Conservation (phyloP, 306 rosid species). For the Cucumis melo region DNA sequence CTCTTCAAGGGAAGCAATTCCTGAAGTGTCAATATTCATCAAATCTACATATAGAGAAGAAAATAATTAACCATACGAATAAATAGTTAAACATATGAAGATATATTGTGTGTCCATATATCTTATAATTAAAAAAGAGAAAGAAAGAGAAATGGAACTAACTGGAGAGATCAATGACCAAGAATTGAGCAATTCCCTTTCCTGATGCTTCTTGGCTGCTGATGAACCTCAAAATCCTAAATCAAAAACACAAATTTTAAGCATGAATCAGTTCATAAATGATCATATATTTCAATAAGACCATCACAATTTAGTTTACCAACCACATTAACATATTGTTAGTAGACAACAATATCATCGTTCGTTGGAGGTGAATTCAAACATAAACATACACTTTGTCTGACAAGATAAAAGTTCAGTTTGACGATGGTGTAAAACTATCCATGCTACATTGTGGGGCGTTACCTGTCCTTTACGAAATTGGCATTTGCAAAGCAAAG, state of each 20-base stretch:
- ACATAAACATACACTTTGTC: too few relatives aligned
- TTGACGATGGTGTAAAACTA: too few relatives aligned
- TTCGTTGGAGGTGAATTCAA: too few relatives aligned
- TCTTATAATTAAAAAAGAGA: not conserved
- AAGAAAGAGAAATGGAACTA: not conserved
- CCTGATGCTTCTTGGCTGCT: conserved; percentile 19
- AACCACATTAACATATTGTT: too few relatives aligned
- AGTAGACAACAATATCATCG: too few relatives aligned
- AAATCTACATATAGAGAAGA: conserved; percentile 25
- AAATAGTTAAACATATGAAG: not conserved
- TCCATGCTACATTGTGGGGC: not conserved
- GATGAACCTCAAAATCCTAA: conserved; percentile 46
- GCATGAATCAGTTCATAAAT: too few relatives aligned
- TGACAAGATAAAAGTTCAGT: too few relatives aligned
- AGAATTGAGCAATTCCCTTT: conserved; percentile 26
- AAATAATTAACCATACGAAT: too few relatives aligned
- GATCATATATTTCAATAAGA: too few relatives aligned
- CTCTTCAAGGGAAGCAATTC: conserved; percentile 53
- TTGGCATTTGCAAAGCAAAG: conserved; percentile 87
- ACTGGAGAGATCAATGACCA: conserved; percentile 61
- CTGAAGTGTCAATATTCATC: conserved; percentile 65
- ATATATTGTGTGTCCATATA: too few relatives aligned
- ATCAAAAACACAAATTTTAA: not conserved
- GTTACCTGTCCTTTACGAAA: conserved; percentile 47
- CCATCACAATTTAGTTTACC: too few relatives aligned